Evolutionary conservation across 768 basidiomycete species (phyloP), one percentile per base, ranked within the genome.

Genomic region (Clathrus columnatus): DNA sequence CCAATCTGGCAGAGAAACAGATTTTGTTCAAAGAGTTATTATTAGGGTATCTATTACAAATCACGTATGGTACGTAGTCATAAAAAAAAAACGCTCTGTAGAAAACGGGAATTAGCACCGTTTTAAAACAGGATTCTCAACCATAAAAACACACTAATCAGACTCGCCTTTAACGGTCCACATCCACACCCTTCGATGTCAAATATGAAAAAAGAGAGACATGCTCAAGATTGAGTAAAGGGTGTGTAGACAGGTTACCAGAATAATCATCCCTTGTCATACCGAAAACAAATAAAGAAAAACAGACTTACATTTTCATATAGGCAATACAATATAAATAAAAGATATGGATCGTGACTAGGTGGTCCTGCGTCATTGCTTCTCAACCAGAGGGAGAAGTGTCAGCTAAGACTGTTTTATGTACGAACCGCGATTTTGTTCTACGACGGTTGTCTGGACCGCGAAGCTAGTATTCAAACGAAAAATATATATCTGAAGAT

Each of bases 341-440:
- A 54, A 59, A 59, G 54, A 73, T 88, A 82, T 87, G 69, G 77
- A 73, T 81, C 69, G 73, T 68, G 85, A 79, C 86, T 85, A 90
- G 88, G 88, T 91, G 83, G 84, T 91, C 88, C 82, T 77, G 87
- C 88, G 74, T 91, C 88, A 84, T 87, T 21, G 71, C 84, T 77
- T 80, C 88, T 91, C 88, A 70, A 91, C 88, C 88, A 79, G 69
- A 66, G 88, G 88, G 88, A 91, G 78, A 74, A 82, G 79, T 87
- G 73, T 87, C 88, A 82, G 88, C 87, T 82, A 79, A 83, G 86
- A 90, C 78, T 89, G 88, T 91, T 90, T 91, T 89, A 57, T 57
- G 86, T 85, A 46, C 49, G 44, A 51, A n/a, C 56, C 2, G 26
- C n/a, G n/a, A n/a, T 5, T 42, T 57, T 51, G 4, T 6, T 57